Evolutionary conservation across 495 filamentous ascomycete genomes (phyloP).

Genomic region (Terfezia claveryi): DNA sequence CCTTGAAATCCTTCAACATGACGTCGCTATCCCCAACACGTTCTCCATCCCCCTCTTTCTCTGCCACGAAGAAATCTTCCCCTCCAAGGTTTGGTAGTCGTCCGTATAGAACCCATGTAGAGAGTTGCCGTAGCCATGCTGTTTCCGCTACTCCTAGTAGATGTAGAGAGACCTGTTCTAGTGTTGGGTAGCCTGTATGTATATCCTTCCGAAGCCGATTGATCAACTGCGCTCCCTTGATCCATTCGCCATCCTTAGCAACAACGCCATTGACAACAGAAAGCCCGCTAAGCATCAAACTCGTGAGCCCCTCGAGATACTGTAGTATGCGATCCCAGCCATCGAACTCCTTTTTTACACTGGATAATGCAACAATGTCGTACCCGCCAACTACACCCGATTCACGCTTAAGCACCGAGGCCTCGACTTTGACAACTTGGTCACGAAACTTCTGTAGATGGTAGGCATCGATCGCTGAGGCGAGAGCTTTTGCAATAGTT

Average conservation of each 20-base stretch:
- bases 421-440: conserved; percentile 68
- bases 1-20: conserved; percentile 28
- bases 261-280: not conserved
- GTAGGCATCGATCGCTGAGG: conserved; percentile 45
- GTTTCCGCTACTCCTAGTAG: conserved; percentile 59
- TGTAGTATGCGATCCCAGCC: conserved; percentile 65
- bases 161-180: conserved; percentile 48
- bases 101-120: conserved; percentile 78
- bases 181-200: conserved; percentile 72
- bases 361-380: conserved; percentile 75
- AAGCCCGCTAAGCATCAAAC: conserved; percentile 33
- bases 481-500: conserved; percentile 70
- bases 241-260: conserved; percentile 15
- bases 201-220: conserved; percentile 48
- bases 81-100: conserved; percentile 47
- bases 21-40: conserved; percentile 23
- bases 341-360: conserved; percentile 59
- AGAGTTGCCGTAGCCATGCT: conserved; percentile 75
- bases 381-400: conserved; percentile 61
- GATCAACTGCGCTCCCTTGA: conserved; percentile 49
- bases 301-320: conserved; percentile 57
- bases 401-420: conserved; percentile 47
- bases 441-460: conserved; percentile 62
- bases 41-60: conserved; percentile 21
- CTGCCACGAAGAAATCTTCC: conserved; percentile 64